Base-by-base conservation (phyloP, 2,329 filamentous ascomycete species). In the Fragosphaeria purpurea region DNA sequence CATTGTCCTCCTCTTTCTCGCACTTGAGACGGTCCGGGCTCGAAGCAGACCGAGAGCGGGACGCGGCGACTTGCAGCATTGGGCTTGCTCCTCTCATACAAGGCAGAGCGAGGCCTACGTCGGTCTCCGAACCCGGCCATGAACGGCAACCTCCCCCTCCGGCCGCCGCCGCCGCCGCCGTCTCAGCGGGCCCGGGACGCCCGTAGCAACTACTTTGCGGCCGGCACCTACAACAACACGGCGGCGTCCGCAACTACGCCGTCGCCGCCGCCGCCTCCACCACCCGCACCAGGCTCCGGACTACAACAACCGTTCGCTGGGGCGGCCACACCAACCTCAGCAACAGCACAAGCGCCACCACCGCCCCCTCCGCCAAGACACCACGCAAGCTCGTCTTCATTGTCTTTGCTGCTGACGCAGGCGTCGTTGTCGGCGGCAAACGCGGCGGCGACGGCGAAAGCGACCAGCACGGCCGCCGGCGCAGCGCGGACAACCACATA, bases 401-500 rank as follows among this genome's bases (percentile, higher is more conserved):
- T 39, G 6, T 52, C 55, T 3, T 40, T 46, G 22, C 40, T 50
- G 44, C 33, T 55, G 41, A 55, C 53, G 3, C 51, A 51, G 9
- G 35, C 53, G 11, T 53, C 53, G 6, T 35, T 55, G 38, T 46
- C 50, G 3, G 46, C 47, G 1, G 53, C 50, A 6, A 48, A 48
- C 4, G 7, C 51, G 30, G 50, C 50, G 11, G 53, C 48, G 7
- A 38, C 40, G 2, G 34, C 13, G 10, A 52, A 45, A 13, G 48
- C 45, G 2, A 41, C 35, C 6, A 35, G 41, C 7, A 44, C 40
- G 11, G 22, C 22, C 22, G 22, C 22, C 22, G 22, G 22, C 22
- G 22, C 22, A 22, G 22, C 22, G 79, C 82, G 62, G 79, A 79
- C 44, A 80, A 83, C 65, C 76, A 80, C 61, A 77, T 77, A 4